These are phyloP conservation scores for Protea cynaroides DNA, from an alignment of 164 flowering plant species.

Conservation along the genomic window DNA sequence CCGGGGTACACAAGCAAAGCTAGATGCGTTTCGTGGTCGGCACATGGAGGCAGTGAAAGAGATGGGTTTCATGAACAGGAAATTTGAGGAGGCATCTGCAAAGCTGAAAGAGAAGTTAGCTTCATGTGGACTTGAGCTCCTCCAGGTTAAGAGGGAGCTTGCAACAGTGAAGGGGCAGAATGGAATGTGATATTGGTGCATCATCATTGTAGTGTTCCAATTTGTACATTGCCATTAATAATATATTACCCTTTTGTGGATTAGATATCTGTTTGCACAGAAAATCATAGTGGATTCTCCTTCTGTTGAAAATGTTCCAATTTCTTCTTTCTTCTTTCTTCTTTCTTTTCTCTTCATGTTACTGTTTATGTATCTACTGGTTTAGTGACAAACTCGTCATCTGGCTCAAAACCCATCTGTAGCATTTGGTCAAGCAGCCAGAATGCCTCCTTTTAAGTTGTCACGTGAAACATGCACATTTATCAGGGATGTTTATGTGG, in stretches of 20 bases:
- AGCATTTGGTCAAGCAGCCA: conserved; percentile 88
- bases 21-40: conserved; percentile 50
- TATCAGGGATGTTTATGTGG: conserved; percentile 63
- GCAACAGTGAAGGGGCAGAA: conserved; percentile 11
- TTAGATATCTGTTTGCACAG: too few relatives aligned
- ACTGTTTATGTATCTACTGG: too few relatives aligned
- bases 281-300: too few relatives aligned
- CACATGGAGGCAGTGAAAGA: conserved; percentile 49
- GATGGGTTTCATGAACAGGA: conserved; percentile 42
- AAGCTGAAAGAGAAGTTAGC: conserved; percentile 53
- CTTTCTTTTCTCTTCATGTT: too few relatives aligned
- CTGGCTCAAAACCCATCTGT: conserved; percentile 71
- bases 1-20: conserved; percentile 49
- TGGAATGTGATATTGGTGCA: too few relatives aligned
- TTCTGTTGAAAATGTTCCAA: too few relatives aligned
- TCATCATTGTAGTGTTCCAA: too few relatives aligned
- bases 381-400: conserved; percentile 77
- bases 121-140: conserved; percentile 36
- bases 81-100: conserved; percentile 48
- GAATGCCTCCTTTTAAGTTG: conserved; percentile 76
- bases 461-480: conserved; percentile 66
- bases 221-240: too few relatives aligned
- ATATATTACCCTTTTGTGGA: too few relatives aligned
- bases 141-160: conserved; percentile 59
- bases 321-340: too few relatives aligned